A percentile compares a stretch with the other conserved stretches of the same genome.
Conservation (phyloP, 164 flowering plant species). For the Chimonanthus praecox region DNA sequence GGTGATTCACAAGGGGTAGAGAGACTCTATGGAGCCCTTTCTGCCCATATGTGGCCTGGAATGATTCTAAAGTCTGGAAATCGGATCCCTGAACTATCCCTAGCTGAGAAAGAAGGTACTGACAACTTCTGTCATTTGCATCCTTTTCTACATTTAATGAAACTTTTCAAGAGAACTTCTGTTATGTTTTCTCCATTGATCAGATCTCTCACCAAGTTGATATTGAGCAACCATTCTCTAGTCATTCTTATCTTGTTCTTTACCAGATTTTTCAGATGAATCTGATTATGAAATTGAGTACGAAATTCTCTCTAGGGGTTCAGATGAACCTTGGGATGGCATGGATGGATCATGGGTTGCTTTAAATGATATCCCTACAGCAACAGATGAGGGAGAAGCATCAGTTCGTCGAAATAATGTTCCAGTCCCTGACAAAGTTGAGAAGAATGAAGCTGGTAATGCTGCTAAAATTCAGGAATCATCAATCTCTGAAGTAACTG, state of each 20-base stretch:
- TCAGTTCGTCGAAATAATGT: conserved; percentile 11
- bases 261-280: conserved; percentile 71
- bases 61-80: conserved; percentile 81
- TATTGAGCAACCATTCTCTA: neutral
- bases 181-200: neutral
- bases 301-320: conserved; percentile 70
- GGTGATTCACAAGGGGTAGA: conserved; percentile 96
- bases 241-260: neutral
- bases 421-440: conserved; percentile 9
- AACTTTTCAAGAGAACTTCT: neutral
- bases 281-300: conserved; percentile 78
- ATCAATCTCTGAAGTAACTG: conserved; percentile 26
- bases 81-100: conserved; percentile 39
- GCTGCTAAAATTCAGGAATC: conserved; percentile 24
- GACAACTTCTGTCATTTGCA: neutral
- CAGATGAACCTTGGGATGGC: conserved; percentile 81
- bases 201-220: neutral
- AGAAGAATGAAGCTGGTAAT: neutral
- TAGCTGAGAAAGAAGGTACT: conserved; percentile 50
- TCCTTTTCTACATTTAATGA: neutral
- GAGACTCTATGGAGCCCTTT: conserved; percentile 71
- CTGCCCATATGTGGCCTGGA: conserved; percentile 99
- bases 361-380: conserved; percentile 25
- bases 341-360: conserved; percentile 59
- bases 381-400: conserved; percentile 7